These are phyloP conservation scores for Dictyostelium capitatum DNA, from an alignment of 78 protist species.

Conservation along the genomic window DNA sequence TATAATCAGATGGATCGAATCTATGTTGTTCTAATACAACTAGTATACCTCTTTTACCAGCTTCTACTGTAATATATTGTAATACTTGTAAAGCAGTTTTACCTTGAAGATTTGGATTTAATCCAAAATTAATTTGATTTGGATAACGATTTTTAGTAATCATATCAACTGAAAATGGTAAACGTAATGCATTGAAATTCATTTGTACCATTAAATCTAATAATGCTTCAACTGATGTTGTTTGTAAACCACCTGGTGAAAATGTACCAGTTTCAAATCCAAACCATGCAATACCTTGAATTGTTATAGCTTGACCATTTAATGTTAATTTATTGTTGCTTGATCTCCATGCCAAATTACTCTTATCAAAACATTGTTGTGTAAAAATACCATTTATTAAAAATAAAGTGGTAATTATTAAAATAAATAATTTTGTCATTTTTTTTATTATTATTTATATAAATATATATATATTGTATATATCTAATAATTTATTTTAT, in stretches of 20 bases:
- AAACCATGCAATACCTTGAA: constrained; percentile 82
- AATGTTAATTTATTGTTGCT: constrained; percentile 8
- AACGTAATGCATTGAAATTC: constrained; percentile 80
- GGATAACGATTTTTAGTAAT: constrained; percentile 23
- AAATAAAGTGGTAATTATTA: too few species aligned
- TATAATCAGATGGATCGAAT: constrained; percentile 60
- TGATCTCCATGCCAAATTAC: constrained; percentile 14
- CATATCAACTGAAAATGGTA: constrained; percentile 83
- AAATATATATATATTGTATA: too few species aligned
- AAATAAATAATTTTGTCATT: too few species aligned
- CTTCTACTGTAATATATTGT: constrained; percentile 17
- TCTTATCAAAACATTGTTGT: background rate
- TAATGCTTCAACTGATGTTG: constrained; percentile 36
- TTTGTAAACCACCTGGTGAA: constrained; percentile 72
- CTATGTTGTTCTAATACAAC: constrained; percentile 80
- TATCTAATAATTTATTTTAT: too few species aligned
- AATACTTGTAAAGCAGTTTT: constrained; percentile 61
- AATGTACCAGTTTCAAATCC: constrained; percentile 56
- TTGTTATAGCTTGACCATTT: background rate
- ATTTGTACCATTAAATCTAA: constrained; percentile 50
- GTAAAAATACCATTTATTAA: too few species aligned
- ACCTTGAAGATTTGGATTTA: constrained; percentile 53
- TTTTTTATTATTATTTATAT: too few species aligned
- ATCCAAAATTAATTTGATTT: constrained; percentile 28
- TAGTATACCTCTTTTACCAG: constrained; percentile 76